phyloP scores from a whole-genome alignment of 306 rosid genomes.

The Urtica urens region DNA sequence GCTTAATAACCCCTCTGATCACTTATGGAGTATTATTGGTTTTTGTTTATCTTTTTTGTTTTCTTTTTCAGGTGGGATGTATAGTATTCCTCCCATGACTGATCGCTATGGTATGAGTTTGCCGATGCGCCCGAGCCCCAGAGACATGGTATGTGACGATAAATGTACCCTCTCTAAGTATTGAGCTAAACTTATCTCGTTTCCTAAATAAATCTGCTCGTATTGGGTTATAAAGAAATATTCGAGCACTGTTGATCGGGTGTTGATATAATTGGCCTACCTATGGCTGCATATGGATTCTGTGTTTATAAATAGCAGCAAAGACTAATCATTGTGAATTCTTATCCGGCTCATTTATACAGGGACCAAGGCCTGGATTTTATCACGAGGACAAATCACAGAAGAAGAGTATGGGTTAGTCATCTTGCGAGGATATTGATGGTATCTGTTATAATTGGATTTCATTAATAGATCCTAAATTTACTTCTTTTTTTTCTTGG shows the following conservation, averaged over 20 bases:
- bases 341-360: no score
- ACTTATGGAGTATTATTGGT: not conserved
- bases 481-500: slow-evolving; percentile 26
- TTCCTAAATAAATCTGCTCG: no score
- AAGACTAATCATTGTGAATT: not conserved
- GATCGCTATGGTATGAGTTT: slow-evolving; percentile 85
- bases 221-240: no score
- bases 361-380: slow-evolving; percentile 87
- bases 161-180: no score
- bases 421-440: slow-evolving; percentile 1
- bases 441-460: not conserved
- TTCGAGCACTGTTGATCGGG: no score
- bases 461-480: not conserved
- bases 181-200: no score
- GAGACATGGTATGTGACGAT: slow-evolving; percentile 69
- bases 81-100: slow-evolving; percentile 73
- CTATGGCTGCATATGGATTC: no score
- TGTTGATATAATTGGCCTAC: no score
- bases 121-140: slow-evolving; percentile 87
- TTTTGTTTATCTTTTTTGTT: slow-evolving; percentile 8
- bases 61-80: slow-evolving; percentile 62
- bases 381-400: slow-evolving; percentile 64
- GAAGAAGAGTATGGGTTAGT: slow-evolving; percentile 59
- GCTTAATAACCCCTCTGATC: no score
- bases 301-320: no score